phyloP scores from a whole-genome alignment of 2,329 filamentous ascomycete species.

The Colletotrichum sojae region DNA sequence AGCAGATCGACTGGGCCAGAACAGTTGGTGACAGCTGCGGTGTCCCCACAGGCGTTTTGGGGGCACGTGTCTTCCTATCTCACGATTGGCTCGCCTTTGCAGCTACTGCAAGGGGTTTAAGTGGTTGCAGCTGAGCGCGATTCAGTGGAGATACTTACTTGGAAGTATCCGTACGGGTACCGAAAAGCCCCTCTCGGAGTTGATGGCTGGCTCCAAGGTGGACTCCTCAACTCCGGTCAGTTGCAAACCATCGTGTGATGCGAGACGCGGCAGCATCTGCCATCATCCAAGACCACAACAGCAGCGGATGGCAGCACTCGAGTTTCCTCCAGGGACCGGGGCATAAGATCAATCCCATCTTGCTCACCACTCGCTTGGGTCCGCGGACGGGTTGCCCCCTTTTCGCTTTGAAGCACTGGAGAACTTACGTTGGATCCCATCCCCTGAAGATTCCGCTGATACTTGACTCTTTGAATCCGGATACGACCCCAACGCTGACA shows the following conservation, averaged over 20 bases:
- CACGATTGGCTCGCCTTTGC: slow-evolving; percentile 18
- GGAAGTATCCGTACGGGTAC: neutral
- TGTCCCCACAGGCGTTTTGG: slow-evolving; percentile 1
- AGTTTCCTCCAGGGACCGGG: slow-evolving; percentile 26
- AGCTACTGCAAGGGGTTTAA: slow-evolving; percentile 38
- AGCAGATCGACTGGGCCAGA: slow-evolving; percentile 18
- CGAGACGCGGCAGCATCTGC: slow-evolving; percentile 25
- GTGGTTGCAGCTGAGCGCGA: slow-evolving; percentile 33
- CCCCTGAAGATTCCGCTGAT: neutral
- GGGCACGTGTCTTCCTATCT: slow-evolving; percentile 1
- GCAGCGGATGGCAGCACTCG: neutral
- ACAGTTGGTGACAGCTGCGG: slow-evolving; percentile 3
- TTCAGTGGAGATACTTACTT: neutral
- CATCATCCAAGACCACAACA: slow-evolving; percentile 24
- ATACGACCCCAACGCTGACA: slow-evolving; percentile 24
- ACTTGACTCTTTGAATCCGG: slow-evolving; percentile 3
- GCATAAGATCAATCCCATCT: slow-evolving; percentile 1
- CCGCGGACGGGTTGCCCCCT: neutral
- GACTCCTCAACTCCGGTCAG: neutral
- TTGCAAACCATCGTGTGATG: neutral
- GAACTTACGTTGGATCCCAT: neutral
- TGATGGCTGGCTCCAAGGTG: neutral
- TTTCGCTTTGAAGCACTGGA: slow-evolving; percentile 1
- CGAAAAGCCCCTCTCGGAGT: neutral
- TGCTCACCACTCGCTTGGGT: slow-evolving; percentile 1